These are phyloP conservation scores for Tausonia pullulans DNA, from an alignment of 1,284 basidiomycete species.

Conservation along the genomic window DNA sequence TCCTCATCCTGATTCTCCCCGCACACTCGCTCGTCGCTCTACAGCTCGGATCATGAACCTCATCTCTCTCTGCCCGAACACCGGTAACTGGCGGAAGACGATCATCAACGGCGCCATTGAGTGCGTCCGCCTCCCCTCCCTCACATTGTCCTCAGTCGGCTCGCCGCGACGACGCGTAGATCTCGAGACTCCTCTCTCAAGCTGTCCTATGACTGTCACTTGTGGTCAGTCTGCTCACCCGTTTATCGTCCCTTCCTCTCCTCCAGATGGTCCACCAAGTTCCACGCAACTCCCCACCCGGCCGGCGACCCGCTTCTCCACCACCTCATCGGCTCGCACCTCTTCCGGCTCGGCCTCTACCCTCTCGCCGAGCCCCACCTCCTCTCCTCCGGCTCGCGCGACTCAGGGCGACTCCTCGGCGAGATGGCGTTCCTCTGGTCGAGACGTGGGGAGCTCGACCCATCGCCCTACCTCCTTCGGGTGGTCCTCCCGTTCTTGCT, in stretches of 20 bases:
- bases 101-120: conserved; percentile 36
- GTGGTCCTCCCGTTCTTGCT: conserved; percentile 43
- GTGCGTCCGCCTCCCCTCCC: conserved; percentile 20
- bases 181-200: neutral
- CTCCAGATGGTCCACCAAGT: conserved; percentile 65
- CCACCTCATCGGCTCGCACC: conserved; percentile 73
- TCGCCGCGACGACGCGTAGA: neutral
- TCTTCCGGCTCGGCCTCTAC: conserved; percentile 68
- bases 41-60: conserved; percentile 36
- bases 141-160: neutral
- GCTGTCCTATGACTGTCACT: too few species aligned
- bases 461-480: conserved; percentile 13
- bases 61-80: conserved; percentile 34
- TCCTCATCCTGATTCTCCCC: neutral
- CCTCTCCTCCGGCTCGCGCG: conserved; percentile 69
- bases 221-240: neutral
- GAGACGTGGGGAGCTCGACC: neutral
- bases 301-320: conserved; percentile 75
- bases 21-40: neutral
- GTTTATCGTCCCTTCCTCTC: neutral
- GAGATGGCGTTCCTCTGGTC: conserved; percentile 75
- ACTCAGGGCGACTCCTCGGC: conserved; percentile 73
- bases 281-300: conserved; percentile 49
- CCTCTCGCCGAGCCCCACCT: conserved; percentile 66
- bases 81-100: conserved; percentile 39